Evolutionary conservation across 495 filamentous ascomycete genomes (phyloP).

Genomic region (Neurospora sublineolata): DNA sequence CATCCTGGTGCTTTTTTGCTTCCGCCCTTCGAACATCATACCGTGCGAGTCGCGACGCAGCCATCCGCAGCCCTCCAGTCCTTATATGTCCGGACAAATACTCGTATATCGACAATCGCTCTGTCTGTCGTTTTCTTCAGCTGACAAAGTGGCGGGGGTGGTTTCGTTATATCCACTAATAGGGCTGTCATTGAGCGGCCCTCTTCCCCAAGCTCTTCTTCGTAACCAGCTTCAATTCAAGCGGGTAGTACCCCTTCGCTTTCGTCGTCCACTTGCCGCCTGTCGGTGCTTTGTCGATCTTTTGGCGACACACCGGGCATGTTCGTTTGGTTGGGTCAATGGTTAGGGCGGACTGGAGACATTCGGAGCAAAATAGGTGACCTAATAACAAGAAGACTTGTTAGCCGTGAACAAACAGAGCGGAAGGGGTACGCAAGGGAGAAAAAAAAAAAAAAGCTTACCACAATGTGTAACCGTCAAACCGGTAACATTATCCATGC

Average conservation of each 20-base stretch:
- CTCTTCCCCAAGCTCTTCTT: constrained; percentile 35
- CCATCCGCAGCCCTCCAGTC: background rate
- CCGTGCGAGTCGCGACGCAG: background rate
- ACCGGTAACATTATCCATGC: constrained; percentile 65
- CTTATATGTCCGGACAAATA: background rate
- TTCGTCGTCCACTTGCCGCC: constrained; percentile 22
- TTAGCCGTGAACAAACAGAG: background rate
- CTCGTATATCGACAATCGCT: background rate
- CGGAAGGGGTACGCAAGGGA: background rate
- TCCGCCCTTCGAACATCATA: background rate
- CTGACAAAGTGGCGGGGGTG: background rate
- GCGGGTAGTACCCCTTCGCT: constrained; percentile 38
- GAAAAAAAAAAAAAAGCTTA: constrained; percentile 34
- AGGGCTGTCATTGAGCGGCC: constrained; percentile 5
- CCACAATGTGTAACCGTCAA: constrained; percentile 75
- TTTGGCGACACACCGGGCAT: constrained; percentile 45
- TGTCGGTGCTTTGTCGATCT: constrained; percentile 40
- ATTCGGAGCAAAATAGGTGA: constrained; percentile 77
- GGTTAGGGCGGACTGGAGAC: constrained; percentile 63
- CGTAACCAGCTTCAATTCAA: constrained; percentile 52
- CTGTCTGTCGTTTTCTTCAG: background rate
- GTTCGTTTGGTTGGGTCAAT: constrained; percentile 38
- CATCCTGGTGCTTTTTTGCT: background rate
- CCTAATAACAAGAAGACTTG: constrained; percentile 32
- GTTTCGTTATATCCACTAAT: background rate